Conservation (phyloP, 345 rosid species). For the Pelargonium nanum region DNA sequence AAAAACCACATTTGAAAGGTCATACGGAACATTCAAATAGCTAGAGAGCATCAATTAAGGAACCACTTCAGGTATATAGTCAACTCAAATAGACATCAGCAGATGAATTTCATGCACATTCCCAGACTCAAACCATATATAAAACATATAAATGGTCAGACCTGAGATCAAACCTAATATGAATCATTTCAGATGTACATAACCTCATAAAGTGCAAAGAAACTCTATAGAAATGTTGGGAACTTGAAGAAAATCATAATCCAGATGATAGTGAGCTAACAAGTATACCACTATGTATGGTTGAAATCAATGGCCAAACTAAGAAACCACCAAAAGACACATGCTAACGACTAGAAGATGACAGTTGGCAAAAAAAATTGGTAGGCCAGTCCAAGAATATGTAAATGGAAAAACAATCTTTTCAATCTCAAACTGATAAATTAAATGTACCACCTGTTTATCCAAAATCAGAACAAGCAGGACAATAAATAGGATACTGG, state of each 20-base stretch:
- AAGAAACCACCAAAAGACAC: background rate
- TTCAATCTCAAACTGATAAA: background rate
- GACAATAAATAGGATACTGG: slow-evolving; percentile 61
- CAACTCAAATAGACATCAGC: background rate
- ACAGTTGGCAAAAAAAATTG: background rate
- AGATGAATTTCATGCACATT: background rate
- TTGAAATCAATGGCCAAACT: background rate
- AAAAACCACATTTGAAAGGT: slow-evolving; percentile 90
- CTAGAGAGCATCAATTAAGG: slow-evolving; percentile 54
- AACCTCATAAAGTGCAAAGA: background rate
- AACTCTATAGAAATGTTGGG: background rate
- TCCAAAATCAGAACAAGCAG: background rate
- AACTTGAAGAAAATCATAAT: background rate
- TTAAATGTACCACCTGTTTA: background rate
- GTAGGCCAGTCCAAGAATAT: background rate
- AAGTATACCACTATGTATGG: background rate
- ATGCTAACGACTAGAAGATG: background rate
- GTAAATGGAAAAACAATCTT: background rate
- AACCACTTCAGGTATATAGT: slow-evolving; percentile 6
- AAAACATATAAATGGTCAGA: background rate
- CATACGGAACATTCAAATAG: slow-evolving; percentile 95
- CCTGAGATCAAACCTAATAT: slow-evolving; percentile 4
- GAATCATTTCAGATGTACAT: slow-evolving; percentile 4
- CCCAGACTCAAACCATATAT: background rate
- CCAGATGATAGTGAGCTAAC: background rate